These are phyloP conservation scores for Fusarium tanahbumbuense DNA, from an alignment of 2,329 filamentous ascomycete genomes.

Conservation along the genomic window DNA sequence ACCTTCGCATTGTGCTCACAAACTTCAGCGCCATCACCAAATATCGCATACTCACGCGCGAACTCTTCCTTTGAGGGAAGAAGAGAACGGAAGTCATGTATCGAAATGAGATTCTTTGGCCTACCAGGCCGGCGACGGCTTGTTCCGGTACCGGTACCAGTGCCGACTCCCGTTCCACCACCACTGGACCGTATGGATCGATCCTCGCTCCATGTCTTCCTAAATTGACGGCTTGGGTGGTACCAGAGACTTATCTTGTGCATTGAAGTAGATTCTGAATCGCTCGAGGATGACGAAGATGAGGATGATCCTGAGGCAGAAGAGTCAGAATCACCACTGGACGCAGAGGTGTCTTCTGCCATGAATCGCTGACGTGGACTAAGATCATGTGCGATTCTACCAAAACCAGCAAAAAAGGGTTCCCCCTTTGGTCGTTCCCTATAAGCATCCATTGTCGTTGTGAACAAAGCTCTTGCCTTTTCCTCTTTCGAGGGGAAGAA, in stretches of 20 bases:
- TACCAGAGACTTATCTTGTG: slow-evolving; percentile 70
- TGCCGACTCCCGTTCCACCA: slow-evolving; percentile 64
- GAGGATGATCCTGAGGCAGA: slow-evolving; percentile 61
- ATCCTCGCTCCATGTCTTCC: slow-evolving; percentile 67
- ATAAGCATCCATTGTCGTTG: slow-evolving; percentile 58
- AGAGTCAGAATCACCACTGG: slow-evolving; percentile 63
- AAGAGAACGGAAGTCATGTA: slow-evolving; percentile 75
- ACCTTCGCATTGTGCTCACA: slow-evolving; percentile 86
- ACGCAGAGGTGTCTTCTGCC: slow-evolving; percentile 63
- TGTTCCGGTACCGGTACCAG: slow-evolving; percentile 63
- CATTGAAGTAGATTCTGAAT: slow-evolving; percentile 72
- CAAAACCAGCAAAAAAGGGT: slow-evolving; percentile 68
- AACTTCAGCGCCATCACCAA: slow-evolving; percentile 82
- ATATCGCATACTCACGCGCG: slow-evolving; percentile 83
- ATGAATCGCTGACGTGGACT: slow-evolving; percentile 60
- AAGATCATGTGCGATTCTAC: slow-evolving; percentile 64
- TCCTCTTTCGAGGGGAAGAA: slow-evolving; percentile 78
- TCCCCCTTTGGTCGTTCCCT: slow-evolving; percentile 65
- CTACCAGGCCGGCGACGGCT: slow-evolving; percentile 61
- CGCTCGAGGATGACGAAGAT: slow-evolving; percentile 67
- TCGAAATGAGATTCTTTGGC: slow-evolving; percentile 76
- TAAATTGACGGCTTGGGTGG: slow-evolving; percentile 62
- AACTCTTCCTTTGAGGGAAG: slow-evolving; percentile 84
- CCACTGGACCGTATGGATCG: slow-evolving; percentile 70
- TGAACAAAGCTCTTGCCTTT: slow-evolving; percentile 64